Conservation (phyloP, 495 filamentous ascomycete species). For the Aspergillus taichungensis region DNA sequence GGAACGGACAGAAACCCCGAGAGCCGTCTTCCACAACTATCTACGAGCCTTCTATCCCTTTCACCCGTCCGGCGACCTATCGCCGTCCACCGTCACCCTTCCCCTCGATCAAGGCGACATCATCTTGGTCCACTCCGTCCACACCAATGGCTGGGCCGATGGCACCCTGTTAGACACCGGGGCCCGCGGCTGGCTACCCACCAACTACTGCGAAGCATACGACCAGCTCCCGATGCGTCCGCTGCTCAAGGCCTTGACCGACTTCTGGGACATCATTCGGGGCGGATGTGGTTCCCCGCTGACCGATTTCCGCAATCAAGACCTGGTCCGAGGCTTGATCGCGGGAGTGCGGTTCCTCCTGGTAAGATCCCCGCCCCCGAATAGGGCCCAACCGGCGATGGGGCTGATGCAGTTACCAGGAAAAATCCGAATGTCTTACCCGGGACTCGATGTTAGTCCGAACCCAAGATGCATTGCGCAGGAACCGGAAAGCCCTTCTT, state of each 20-base stretch:
- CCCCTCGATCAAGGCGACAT: conserved; percentile 86
- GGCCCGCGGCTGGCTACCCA: conserved; percentile 90
- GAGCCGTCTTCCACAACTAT: conserved; percentile 83
- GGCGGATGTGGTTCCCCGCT: conserved; percentile 55
- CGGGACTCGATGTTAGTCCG: conserved; percentile 67
- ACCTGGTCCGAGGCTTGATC: conserved; percentile 85
- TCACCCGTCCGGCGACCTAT: conserved; percentile 65
- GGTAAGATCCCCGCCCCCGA: conserved; percentile 43
- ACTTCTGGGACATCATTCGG: conserved; percentile 88
- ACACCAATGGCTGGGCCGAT: conserved; percentile 98
- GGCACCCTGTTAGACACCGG: conserved; percentile 87
- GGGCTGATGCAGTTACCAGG: conserved; percentile 36
- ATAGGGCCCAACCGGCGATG: not conserved
- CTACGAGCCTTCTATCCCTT: conserved; percentile 95
- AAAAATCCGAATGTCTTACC: conserved; percentile 80
- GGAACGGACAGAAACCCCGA: conserved; percentile 35
- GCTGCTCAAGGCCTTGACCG: conserved; percentile 75
- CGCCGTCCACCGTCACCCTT: conserved; percentile 70
- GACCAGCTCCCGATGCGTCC: conserved; percentile 77
- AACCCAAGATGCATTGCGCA: conserved; percentile 64
- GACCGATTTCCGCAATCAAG: conserved; percentile 72
- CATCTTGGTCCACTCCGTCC: conserved; percentile 90
- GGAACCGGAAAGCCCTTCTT: conserved; percentile 74
- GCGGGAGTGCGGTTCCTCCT: conserved; percentile 85
- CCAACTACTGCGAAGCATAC: conserved; percentile 96